Conservation (phyloP, 1,284 basidiomycete species). For the Trichosporon sp. region DNA sequence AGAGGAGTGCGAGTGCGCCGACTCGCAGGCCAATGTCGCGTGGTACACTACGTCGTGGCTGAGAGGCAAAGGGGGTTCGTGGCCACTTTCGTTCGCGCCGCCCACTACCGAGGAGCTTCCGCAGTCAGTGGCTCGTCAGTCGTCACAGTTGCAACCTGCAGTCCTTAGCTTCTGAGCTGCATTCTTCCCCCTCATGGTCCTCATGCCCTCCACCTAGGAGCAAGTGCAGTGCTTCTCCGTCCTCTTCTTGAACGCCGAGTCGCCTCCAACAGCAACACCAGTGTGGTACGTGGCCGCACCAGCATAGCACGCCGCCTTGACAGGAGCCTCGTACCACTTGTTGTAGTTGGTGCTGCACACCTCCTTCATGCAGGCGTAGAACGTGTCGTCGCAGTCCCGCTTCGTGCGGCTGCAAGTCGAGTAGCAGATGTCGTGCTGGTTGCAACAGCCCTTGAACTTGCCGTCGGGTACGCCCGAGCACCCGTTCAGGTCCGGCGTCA, state of each 20-base stretch:
- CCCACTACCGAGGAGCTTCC: too few species aligned
- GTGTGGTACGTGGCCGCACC: background rate
- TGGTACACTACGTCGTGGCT: too few species aligned
- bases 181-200: too few species aligned
- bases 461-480: constrained; percentile 17
- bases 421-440: constrained; percentile 21
- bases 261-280: background rate
- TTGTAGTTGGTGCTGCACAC: background rate
- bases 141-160: too few species aligned
- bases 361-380: background rate
- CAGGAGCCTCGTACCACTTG: background rate
- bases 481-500: constrained; percentile 1
- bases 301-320: background rate
- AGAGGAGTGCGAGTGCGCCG: too few species aligned
- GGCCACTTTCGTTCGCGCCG: too few species aligned
- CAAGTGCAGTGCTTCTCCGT: constrained; percentile 20
- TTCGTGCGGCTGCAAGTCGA: constrained; percentile 16
- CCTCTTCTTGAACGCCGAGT: background rate
- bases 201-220: background rate
- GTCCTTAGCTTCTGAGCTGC: too few species aligned
- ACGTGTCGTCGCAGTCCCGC: constrained; percentile 12
- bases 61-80: too few species aligned
- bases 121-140: too few species aligned
- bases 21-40: too few species aligned
- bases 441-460: constrained; percentile 17